These are phyloP conservation scores for Coffea eugenioides DNA, from an alignment of 257 asterid genomes.

Conservation along the genomic window DNA sequence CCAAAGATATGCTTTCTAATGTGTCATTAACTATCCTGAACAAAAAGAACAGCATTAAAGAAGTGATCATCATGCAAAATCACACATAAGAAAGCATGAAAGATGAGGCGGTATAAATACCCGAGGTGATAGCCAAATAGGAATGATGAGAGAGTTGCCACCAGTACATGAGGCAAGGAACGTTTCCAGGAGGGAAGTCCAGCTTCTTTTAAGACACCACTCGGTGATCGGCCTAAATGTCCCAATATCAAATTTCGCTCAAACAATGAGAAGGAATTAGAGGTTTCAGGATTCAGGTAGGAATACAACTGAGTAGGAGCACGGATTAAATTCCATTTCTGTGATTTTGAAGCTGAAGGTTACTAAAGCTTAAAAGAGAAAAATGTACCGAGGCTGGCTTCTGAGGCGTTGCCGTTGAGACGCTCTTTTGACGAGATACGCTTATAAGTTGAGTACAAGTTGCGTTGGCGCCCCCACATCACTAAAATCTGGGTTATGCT, in stretches of 20 bases:
- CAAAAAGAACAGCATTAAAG: conserved; percentile 5
- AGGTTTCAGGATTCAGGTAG: not conserved
- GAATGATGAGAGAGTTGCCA: conserved; percentile 80
- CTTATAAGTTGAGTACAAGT: conserved; percentile 55
- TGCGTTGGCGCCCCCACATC: conserved; percentile 53
- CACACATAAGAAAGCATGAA: conserved; percentile 15
- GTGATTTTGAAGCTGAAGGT: not conserved
- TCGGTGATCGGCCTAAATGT: conserved; percentile 34
- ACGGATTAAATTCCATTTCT: not conserved
- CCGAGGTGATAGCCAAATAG: conserved; percentile 95
- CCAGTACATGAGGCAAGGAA: conserved; percentile 82
- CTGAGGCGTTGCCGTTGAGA: conserved; percentile 43
- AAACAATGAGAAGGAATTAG: not conserved
- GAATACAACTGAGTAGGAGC: not conserved
- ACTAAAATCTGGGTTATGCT: not conserved
- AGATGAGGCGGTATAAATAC: conserved; percentile 40
- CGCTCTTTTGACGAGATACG: conserved; percentile 61
- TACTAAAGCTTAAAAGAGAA: not conserved
- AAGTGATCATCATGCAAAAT: not conserved
- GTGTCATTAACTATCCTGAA: conserved; percentile 91
- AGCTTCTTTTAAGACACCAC: conserved; percentile 44
- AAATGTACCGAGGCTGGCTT: conserved; percentile 40
- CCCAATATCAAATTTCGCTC: conserved; percentile 12
- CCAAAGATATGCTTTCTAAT: conserved; percentile 82
- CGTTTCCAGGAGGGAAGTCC: conserved; percentile 85